A percentile compares a stretch with the other conserved stretches of the same genome.
These are phyloP conservation scores for Symbiodinium natans DNA, from an alignment of 73 alveolate species.

Conservation along the genomic window DNA sequence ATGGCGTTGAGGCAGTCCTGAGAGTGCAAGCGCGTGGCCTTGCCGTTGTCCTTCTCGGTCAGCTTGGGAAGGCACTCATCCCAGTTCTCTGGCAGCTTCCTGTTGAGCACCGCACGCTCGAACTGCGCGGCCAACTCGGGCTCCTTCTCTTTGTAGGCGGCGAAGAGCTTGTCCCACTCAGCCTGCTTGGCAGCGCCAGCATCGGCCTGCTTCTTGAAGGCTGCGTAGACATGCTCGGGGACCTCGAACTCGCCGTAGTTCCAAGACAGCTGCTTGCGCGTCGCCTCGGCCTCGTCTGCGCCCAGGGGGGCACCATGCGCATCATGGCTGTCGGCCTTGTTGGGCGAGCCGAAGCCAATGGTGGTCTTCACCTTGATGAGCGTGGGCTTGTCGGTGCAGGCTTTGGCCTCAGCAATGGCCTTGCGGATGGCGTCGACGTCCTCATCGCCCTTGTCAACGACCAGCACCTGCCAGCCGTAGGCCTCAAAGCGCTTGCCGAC, in stretches of 20 bases:
- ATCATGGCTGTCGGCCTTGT: constrained; percentile 93
- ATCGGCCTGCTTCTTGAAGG: constrained; percentile 84
- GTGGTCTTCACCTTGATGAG: constrained; percentile 12
- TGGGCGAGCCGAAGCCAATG: constrained; percentile 46
- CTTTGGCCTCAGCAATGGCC: constrained; percentile 38
- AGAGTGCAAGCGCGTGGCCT: constrained; percentile 20
- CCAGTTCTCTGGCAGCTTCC: background rate
- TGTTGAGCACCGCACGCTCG: constrained; percentile 59
- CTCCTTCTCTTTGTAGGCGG: constrained; percentile 65
- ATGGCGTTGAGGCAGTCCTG: constrained; percentile 92
- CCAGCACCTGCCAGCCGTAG: constrained; percentile 44
- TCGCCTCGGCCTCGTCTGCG: constrained; percentile 93
- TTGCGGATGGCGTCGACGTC: constrained; percentile 36
- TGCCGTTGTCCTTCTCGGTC: constrained; percentile 91
- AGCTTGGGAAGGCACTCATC: constrained; percentile 37
- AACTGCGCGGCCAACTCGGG: constrained; percentile 94
- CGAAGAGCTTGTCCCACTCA: constrained; percentile 18
- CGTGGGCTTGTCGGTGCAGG: background rate
- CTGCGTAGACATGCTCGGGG: constrained; percentile 82
- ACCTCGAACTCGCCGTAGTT: constrained; percentile 65
- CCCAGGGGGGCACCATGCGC: constrained; percentile 94
- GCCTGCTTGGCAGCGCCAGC: constrained; percentile 33
- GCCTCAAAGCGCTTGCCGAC: constrained; percentile 43
- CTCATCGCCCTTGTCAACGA: constrained; percentile 3
- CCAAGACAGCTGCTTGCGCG: constrained; percentile 42